Evolutionary conservation across 306 rosid species (phyloP).

Genomic region (Aeschynomene evenia): DNA sequence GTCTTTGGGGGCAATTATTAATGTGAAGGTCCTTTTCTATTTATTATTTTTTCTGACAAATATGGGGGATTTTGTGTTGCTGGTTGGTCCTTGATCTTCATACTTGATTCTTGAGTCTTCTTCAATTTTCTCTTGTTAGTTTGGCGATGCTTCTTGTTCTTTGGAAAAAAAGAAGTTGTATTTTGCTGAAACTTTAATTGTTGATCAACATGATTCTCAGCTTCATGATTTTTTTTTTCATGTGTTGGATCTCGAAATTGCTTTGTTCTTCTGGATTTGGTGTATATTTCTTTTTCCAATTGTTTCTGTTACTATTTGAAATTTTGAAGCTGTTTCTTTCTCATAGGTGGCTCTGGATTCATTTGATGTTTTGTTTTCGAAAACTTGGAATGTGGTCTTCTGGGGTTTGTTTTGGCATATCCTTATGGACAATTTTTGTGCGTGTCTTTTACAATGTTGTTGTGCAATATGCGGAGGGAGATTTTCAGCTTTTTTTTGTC

Average conservation of each 20-base stretch:
- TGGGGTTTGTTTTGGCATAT: constrained; percentile 22
- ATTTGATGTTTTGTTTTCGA: neutral
- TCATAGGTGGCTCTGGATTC: neutral
- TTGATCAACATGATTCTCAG: neutral
- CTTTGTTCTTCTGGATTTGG: constrained; percentile 15
- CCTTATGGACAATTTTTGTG: constrained; percentile 33
- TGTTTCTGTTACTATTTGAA: neutral
- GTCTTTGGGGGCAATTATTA: neutral
- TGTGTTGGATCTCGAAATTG: constrained; percentile 51
- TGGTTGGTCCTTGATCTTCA: constrained; percentile 26
- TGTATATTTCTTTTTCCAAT: neutral
- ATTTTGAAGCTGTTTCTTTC: constrained; percentile 19
- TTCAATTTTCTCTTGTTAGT: constrained; percentile 14
- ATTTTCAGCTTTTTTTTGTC: neutral
- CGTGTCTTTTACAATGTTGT: constrained; percentile 24
- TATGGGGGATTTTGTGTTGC: neutral
- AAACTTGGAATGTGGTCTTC: constrained; percentile 16
- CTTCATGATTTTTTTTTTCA: neutral
- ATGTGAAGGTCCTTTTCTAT: neutral
- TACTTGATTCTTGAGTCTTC: constrained; percentile 1
- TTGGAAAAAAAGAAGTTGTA: neutral
- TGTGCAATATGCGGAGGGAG: constrained; percentile 15
- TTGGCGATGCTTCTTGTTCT: constrained; percentile 14
- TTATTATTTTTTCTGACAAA: neutral
- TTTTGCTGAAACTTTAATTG: constrained; percentile 11